A percentile compares a stretch with the other conserved stretches of the same genome.
These are phyloP conservation scores for Melampsora allii-populina DNA, from an alignment of 1,284 basidiomycete species.

Conservation along the genomic window DNA sequence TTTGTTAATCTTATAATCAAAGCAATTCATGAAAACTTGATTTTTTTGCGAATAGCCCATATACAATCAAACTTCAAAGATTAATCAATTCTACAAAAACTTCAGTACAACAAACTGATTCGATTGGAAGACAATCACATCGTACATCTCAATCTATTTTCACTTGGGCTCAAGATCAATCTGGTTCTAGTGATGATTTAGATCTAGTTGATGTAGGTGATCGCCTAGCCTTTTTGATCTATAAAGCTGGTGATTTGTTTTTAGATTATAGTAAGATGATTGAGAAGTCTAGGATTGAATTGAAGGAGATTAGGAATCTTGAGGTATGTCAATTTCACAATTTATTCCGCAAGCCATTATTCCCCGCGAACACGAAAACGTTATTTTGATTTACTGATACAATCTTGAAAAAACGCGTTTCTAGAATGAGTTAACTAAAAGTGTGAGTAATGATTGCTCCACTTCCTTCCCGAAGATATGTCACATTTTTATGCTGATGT, in stretches of 20 bases:
- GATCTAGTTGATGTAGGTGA: slow-evolving; percentile 46
- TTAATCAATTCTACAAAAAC: slow-evolving; percentile 47
- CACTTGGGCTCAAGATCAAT: slow-evolving; percentile 46
- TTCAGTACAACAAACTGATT: slow-evolving; percentile 44
- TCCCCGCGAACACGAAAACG: neutral
- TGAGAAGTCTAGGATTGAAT: slow-evolving; percentile 22
- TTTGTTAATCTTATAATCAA: too few species aligned
- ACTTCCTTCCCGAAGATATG: slow-evolving; percentile 30
- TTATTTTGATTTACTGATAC: neutral
- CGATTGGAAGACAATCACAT: slow-evolving; percentile 45
- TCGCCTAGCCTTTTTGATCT: slow-evolving; percentile 47
- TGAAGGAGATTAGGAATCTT: slow-evolving; percentile 35
- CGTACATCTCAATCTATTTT: slow-evolving; percentile 37
- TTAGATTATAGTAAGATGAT: slow-evolving; percentile 15
- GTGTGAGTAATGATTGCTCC: neutral
- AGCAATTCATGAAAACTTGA: too few species aligned
- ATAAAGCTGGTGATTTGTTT: slow-evolving; percentile 46
- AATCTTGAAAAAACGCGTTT: neutral
- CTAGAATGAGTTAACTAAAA: slow-evolving; percentile 26
- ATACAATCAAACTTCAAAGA: slow-evolving; percentile 48
- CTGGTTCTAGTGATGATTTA: slow-evolving; percentile 11
- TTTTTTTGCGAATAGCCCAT: slow-evolving; percentile 1
- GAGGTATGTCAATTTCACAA: slow-evolving; percentile 2
- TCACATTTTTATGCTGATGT: slow-evolving; percentile 32
- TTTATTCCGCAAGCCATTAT: neutral